A percentile compares a stretch with the other conserved stretches of the same genome.
Evolutionary conservation across 805 yeast genomes (phyloP).

Genomic region (Suhomyces prunicola): DNA sequence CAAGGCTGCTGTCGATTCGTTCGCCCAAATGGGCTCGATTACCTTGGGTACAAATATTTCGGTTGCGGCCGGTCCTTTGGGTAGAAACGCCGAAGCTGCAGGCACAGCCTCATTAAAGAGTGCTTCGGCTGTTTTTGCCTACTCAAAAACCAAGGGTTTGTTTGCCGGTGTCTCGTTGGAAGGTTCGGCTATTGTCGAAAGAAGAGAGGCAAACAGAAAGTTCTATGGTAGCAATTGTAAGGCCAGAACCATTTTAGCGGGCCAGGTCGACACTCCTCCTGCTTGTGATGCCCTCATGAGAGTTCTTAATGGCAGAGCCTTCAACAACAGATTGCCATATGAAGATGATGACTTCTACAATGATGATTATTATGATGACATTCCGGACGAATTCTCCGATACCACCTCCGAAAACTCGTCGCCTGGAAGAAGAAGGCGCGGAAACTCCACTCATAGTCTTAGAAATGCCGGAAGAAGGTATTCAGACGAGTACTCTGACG

Average conservation of each 20-base stretch:
- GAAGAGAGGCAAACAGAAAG: slow-evolving; percentile 95
- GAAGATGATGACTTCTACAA: slow-evolving; percentile 52
- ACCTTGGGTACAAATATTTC: slow-evolving; percentile 94
- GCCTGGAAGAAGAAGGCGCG: slow-evolving; percentile 19
- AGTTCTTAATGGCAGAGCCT: slow-evolving; percentile 81
- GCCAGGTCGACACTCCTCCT: slow-evolving; percentile 90
- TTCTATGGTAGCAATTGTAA: slow-evolving; percentile 88
- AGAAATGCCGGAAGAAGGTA: slow-evolving; percentile 18
- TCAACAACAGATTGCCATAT: slow-evolving; percentile 52
- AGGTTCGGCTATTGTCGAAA: slow-evolving; percentile 94
- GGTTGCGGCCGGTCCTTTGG: slow-evolving; percentile 96
- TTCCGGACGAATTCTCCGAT: slow-evolving; percentile 65
- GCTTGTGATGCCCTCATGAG: slow-evolving; percentile 84
- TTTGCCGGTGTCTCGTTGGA: slow-evolving; percentile 97
- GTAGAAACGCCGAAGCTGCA: slow-evolving; percentile 96
- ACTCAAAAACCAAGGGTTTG: slow-evolving; percentile 93
- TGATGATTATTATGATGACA: slow-evolving; percentile 68
- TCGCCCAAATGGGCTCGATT: slow-evolving; percentile 90
- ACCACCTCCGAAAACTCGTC: slow-evolving; percentile 44
- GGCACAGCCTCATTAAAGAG: slow-evolving; percentile 86
- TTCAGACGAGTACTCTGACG: slow-evolving; percentile 34
- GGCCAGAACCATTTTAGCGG: slow-evolving; percentile 79
- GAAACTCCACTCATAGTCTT: slow-evolving; percentile 1
- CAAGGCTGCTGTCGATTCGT: slow-evolving; percentile 84
- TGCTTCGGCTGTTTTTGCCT: slow-evolving; percentile 88